Conservation (phyloP, 495 filamentous ascomycete genomes). For the Neurospora terricola region DNA sequence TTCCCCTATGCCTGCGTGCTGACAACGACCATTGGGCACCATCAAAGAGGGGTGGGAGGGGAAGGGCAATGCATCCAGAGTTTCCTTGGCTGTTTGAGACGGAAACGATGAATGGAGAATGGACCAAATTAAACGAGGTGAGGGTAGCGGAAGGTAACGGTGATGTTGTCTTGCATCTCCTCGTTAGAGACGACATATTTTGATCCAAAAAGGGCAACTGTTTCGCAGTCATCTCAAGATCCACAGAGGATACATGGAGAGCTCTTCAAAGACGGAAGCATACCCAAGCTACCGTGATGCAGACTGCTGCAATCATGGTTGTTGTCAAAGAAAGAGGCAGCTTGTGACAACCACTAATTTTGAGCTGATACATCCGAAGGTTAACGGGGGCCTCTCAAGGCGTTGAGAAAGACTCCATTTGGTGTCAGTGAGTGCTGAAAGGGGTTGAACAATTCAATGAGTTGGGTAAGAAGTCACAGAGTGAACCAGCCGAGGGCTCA, state of each 20-base stretch:
- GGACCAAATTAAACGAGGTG: not conserved
- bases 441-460: not conserved
- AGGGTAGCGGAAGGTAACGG: not conserved
- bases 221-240: not conserved
- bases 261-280: not conserved
- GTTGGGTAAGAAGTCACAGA: not conserved
- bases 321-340: not conserved
- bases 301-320: not conserved
- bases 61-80: not conserved
- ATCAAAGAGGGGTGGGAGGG: not conserved
- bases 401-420: not conserved
- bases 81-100: not conserved
- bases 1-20: not conserved
- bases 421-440: not conserved
- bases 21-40: not conserved
- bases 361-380: not conserved
- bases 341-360: not conserved
- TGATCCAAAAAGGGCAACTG: not conserved
- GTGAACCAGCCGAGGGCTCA: not conserved
- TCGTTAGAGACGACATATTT: not conserved
- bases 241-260: not conserved
- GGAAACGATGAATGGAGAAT: not conserved
- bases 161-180: not conserved
- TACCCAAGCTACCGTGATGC: not conserved
- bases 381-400: not conserved